phyloP scores from a whole-genome alignment of 768 basidiomycete genomes.

The Lentinula aciculospora region DNA sequence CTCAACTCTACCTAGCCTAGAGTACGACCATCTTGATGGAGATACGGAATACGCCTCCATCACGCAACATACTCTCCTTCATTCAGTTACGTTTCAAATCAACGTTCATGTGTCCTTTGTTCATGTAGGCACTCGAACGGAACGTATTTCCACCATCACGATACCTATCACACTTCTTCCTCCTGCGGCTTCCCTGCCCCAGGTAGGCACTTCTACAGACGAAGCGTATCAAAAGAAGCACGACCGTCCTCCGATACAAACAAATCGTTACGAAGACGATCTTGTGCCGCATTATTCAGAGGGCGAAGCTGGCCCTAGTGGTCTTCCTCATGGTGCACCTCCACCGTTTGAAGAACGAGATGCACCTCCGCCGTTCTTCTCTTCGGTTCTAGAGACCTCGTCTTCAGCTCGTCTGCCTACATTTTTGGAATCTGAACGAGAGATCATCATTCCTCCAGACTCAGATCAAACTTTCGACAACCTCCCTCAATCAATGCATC shows the following conservation, averaged over 20 bases:
- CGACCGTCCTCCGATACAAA: conserved; percentile 70
- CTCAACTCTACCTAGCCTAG: conserved; percentile 34
- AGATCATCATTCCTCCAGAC: conserved; percentile 59
- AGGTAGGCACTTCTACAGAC: conserved; percentile 67
- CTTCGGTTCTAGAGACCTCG: conserved; percentile 49
- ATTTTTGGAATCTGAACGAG: conserved; percentile 76
- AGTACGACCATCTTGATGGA: conserved; percentile 43
- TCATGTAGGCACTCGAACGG: conserved; percentile 60
- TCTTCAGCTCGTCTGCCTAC: conserved; percentile 59
- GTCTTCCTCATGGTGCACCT: conserved; percentile 56
- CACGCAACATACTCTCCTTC: conserved; percentile 77
- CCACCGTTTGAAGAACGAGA: conserved; percentile 85
- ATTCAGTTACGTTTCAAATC: conserved; percentile 75
- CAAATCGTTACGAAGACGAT: conserved; percentile 70
- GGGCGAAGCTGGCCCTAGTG: conserved; percentile 74
- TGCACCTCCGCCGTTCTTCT: conserved; percentile 70
- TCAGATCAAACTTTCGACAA: conserved; percentile 32
- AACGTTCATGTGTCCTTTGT: conserved; percentile 75
- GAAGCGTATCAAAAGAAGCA: conserved; percentile 85
- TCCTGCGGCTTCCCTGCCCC: conserved; percentile 72
- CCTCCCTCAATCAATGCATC: conserved; percentile 22
- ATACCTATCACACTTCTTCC: conserved; percentile 73
- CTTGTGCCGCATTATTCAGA: conserved; percentile 59
- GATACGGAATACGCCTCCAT: conserved; percentile 70
- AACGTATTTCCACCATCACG: conserved; percentile 55